Evolutionary conservation across 2,329 filamentous ascomycete genomes (phyloP).

Genomic region (Botrytis byssoidea): DNA sequence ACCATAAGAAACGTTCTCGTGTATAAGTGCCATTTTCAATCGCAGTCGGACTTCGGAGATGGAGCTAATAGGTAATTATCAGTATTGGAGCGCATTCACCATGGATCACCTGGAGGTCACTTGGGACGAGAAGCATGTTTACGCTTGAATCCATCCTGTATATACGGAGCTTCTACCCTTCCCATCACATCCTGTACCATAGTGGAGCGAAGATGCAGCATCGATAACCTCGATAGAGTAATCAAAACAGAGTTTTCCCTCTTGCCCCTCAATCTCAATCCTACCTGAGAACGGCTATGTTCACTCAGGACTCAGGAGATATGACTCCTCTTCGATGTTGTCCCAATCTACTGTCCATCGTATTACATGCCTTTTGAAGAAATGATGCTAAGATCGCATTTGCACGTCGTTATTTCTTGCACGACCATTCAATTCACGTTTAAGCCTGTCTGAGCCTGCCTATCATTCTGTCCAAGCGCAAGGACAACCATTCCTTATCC

Average conservation of each 20-base stretch:
- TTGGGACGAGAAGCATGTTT: neutral
- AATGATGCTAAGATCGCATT: neutral
- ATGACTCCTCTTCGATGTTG: neutral
- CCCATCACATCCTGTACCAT: neutral
- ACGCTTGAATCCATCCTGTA: neutral
- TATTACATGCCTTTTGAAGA: neutral
- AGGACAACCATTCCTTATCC: neutral
- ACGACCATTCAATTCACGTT: neutral
- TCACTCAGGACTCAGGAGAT: neutral
- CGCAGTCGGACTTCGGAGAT: neutral
- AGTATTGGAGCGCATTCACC: neutral
- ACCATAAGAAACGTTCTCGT: neutral
- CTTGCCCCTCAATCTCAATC: constrained; percentile 14
- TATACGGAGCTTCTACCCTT: neutral
- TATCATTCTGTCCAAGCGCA: neutral
- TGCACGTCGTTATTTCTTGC: neutral
- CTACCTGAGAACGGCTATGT: neutral
- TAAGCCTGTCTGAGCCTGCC: neutral
- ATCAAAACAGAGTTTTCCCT: neutral
- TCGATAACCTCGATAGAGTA: neutral
- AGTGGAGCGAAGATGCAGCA: neutral
- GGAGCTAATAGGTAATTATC: neutral
- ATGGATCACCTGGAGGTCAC: neutral
- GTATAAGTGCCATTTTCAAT: neutral
- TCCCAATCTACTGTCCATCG: neutral